Evolutionary conservation across 192 early-diverging fungal species (phyloP).

Genomic region (Phycomyces nitens): DNA sequence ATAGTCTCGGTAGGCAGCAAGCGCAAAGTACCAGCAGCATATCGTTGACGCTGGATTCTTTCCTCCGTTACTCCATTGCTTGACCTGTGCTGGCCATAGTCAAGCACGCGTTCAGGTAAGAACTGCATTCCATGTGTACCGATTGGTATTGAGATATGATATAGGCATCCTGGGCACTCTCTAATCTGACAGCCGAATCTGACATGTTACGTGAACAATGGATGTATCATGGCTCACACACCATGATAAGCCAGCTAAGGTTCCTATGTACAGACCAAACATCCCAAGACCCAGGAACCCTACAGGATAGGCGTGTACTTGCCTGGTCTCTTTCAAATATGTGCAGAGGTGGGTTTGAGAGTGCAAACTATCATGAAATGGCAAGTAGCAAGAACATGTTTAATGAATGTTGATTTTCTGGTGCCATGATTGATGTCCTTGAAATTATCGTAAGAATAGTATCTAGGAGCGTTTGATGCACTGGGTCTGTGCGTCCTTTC

Average conservation of each 20-base stretch:
- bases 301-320: constrained; percentile 14
- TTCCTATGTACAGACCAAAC: background rate
- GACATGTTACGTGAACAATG: background rate
- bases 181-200: background rate
- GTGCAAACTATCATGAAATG: constrained; percentile 3
- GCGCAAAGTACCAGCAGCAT: background rate
- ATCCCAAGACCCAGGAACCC: background rate
- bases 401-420: no score
- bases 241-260: background rate
- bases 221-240: background rate
- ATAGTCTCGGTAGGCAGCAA: background rate
- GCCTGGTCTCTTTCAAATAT: constrained; percentile 33
- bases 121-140: background rate
- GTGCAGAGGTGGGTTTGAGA: constrained; percentile 29
- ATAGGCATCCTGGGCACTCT: background rate
- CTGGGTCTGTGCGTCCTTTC: constrained; percentile 12
- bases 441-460: constrained; percentile 4
- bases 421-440: background rate
- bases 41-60: background rate
- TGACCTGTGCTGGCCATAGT: background rate
- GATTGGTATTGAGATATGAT: background rate
- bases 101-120: background rate
- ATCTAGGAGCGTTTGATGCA: constrained; percentile 19
- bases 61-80: background rate
- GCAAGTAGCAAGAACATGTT: background rate